Evolutionary conservation across 345 rosid genomes (phyloP).

Genomic region (Trapa bicornis): DNA sequence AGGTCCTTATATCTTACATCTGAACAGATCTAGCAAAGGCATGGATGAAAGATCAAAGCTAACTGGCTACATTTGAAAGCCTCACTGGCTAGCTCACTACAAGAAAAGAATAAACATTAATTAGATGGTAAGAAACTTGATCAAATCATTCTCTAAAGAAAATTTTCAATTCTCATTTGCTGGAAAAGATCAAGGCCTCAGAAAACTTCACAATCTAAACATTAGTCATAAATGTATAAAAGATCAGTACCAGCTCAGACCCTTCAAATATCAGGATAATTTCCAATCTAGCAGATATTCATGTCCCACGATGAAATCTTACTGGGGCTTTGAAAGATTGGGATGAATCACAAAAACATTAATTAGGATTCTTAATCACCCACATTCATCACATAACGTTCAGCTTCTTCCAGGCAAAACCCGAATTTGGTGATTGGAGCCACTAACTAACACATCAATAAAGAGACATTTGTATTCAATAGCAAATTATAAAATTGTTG

Average conservation of each 20-base stretch:
- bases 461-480: background rate
- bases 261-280: background rate
- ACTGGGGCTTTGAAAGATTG: background rate
- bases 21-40: background rate
- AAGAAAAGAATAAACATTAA: slow-evolving; percentile 1
- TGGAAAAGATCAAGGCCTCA: background rate
- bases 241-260: background rate
- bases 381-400: background rate
- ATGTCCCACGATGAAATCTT: background rate
- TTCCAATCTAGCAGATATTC: background rate
- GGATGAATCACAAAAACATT: background rate
- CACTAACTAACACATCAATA: background rate
- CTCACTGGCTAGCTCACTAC: slow-evolving; percentile 10
- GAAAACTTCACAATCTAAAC: background rate
- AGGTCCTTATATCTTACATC: slow-evolving; percentile 4
- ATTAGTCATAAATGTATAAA: background rate
- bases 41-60: slow-evolving; percentile 5
- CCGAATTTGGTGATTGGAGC: background rate
- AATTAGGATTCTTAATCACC: background rate
- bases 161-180: background rate
- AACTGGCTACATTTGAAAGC: slow-evolving; percentile 16
- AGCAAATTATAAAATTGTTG: background rate
- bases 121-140: background rate
- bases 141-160: background rate
- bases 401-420: background rate